phyloP scores from a whole-genome alignment of 116 monocot genomes.

The Posidonia oceanica region DNA sequence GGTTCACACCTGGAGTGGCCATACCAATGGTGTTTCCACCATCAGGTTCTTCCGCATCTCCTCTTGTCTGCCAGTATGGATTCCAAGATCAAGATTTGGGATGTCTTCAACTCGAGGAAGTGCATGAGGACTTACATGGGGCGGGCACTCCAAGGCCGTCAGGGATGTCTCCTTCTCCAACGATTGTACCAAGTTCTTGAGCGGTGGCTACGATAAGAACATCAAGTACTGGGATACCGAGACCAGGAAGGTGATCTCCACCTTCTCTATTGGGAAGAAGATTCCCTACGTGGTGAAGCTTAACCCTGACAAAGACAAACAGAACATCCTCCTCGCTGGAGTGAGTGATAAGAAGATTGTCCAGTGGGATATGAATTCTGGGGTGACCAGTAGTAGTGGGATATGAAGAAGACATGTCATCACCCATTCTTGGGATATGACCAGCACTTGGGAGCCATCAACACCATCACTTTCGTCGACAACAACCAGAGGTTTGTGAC shows the following conservation, averaged over 20 bases:
- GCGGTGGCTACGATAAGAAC: slow-evolving; percentile 88
- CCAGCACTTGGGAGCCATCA: slow-evolving; percentile 93
- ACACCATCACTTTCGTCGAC: slow-evolving; percentile 97
- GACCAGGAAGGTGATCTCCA: slow-evolving; percentile 91
- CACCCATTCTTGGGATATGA: slow-evolving; percentile 96
- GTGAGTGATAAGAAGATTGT: slow-evolving; percentile 99
- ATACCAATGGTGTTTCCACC: slow-evolving; percentile 80
- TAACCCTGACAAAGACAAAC: slow-evolving; percentile 93
- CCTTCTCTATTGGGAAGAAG: slow-evolving; percentile 94
- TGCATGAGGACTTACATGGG: slow-evolving; percentile 99
- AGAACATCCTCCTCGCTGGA: slow-evolving; percentile 85
- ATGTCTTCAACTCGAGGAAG: slow-evolving; percentile 78
- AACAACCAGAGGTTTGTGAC: slow-evolving; percentile 96
- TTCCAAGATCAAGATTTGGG: slow-evolving; percentile 96
- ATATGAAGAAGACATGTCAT: too few relatives aligned
- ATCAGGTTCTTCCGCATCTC: slow-evolving; percentile 90
- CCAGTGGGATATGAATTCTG: slow-evolving; percentile 95
- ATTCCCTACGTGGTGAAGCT: slow-evolving; percentile 95
- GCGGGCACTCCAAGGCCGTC: slow-evolving; percentile 95
- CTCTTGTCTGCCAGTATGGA: slow-evolving; percentile 92
- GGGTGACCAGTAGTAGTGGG: too few relatives aligned
- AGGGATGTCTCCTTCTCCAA: slow-evolving; percentile 90
- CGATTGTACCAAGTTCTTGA: slow-evolving; percentile 82
- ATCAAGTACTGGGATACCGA: slow-evolving; percentile 98
- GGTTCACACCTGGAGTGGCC: slow-evolving; percentile 92